phyloP scores from a whole-genome alignment of 2,329 filamentous ascomycete species.

The Ophiostoma tasmaniense region DNA sequence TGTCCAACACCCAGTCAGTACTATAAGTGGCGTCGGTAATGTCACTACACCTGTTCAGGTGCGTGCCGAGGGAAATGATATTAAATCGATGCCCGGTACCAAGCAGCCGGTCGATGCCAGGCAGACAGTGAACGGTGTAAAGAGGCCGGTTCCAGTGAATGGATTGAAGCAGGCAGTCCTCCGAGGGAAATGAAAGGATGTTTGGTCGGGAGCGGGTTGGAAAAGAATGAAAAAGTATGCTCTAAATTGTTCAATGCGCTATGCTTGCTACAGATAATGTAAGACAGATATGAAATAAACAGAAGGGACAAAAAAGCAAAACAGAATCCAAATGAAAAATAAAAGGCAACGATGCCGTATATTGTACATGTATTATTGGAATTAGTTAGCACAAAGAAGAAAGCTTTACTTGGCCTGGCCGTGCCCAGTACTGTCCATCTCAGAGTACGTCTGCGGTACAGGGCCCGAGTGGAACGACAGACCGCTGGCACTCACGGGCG shows the following conservation, averaged over 20 bases:
- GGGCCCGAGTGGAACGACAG: constrained; percentile 32
- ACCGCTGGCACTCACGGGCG: constrained; percentile 10
- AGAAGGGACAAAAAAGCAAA: too few species aligned
- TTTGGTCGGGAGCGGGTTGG: background rate
- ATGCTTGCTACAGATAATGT: background rate
- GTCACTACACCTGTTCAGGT: background rate
- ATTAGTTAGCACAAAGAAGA: background rate
- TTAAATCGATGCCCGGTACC: background rate
- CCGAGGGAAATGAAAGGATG: background rate
- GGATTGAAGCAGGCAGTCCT: background rate
- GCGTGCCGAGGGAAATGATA: background rate
- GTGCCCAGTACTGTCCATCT: constrained; percentile 21
- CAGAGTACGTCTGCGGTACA: constrained; percentile 28
- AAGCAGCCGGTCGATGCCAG: background rate
- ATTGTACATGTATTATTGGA: background rate
- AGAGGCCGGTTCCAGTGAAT: background rate
- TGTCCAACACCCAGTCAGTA: background rate
- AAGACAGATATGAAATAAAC: too few species aligned
- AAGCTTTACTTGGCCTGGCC: background rate
- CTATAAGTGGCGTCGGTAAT: background rate
- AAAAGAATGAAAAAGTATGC: background rate
- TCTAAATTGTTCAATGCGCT: background rate
- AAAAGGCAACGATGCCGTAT: background rate
- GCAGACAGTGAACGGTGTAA: background rate
- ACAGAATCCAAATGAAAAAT: background rate